These are phyloP conservation scores for Suillus fuscotomentosus DNA, from an alignment of 768 basidiomycete genomes.

Conservation along the genomic window DNA sequence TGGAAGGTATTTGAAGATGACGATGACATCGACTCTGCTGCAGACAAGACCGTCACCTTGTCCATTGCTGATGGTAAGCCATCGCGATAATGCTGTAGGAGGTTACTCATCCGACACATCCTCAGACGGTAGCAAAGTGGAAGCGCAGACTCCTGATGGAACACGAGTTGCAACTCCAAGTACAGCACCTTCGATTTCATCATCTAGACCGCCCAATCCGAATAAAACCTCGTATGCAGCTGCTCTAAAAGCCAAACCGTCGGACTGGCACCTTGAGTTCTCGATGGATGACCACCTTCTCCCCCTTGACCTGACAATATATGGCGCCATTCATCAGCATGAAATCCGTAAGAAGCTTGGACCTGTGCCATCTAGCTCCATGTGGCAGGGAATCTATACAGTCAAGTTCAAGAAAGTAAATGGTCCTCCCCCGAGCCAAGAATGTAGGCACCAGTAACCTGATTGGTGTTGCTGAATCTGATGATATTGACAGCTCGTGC, in stretches of 20 bases:
- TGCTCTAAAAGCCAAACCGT: constrained; percentile 88
- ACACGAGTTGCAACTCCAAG: constrained; percentile 91
- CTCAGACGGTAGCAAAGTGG: constrained; percentile 86
- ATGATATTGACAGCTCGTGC: constrained; percentile 22
- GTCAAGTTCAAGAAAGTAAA: constrained; percentile 91
- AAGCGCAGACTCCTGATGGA: constrained; percentile 96
- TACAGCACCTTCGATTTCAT: constrained; percentile 36
- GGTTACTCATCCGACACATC: constrained; percentile 10
- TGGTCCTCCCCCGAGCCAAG: constrained; percentile 69
- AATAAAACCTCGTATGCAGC: constrained; percentile 82
- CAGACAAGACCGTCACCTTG: constrained; percentile 85
- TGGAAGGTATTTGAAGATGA: constrained; percentile 81
- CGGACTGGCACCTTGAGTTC: constrained; percentile 97
- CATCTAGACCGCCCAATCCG: constrained; percentile 30
- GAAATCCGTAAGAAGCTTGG: constrained; percentile 76
- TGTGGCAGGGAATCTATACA: constrained; percentile 90
- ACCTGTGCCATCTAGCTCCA: constrained; percentile 60
- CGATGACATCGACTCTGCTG: constrained; percentile 66
- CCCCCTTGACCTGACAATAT: constrained; percentile 88
- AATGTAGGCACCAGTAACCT: constrained; percentile 44
- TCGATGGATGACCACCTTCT: constrained; percentile 86
- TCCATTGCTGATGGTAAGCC: constrained; percentile 75
- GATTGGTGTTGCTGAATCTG: not conserved
- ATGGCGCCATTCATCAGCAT: constrained; percentile 93
- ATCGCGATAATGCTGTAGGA: not conserved